phyloP scores from a whole-genome alignment of 2,329 filamentous ascomycete genomes.

The Curvularia verruculosa region DNA sequence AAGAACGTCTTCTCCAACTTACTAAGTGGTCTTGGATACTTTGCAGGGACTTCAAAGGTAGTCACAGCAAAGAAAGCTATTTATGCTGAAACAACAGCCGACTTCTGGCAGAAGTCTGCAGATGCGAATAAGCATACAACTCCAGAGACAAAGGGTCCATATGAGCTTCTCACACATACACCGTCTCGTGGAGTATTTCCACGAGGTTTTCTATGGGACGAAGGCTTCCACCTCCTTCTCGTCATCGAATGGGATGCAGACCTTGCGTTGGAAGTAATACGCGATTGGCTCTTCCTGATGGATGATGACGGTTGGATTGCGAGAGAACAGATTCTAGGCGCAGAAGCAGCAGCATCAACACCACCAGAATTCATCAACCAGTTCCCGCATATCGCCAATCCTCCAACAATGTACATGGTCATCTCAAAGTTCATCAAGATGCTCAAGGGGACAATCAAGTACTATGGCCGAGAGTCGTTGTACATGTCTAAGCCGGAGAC shows the following conservation, averaged over 20 bases:
- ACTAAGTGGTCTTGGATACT: constrained; percentile 90
- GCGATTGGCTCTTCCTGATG: constrained; percentile 93
- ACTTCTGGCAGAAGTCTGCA: constrained; percentile 90
- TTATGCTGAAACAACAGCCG: constrained; percentile 90
- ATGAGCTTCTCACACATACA: constrained; percentile 85
- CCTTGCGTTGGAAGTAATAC: constrained; percentile 80
- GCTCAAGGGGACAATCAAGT: constrained; percentile 44
- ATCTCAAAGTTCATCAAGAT: constrained; percentile 77
- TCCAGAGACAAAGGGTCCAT: constrained; percentile 76
- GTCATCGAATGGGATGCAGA: constrained; percentile 93
- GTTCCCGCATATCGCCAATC: constrained; percentile 95
- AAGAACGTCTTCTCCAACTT: constrained; percentile 91
- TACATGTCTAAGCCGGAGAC: constrained; percentile 66
- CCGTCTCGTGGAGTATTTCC: constrained; percentile 94
- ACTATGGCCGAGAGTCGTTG: constrained; percentile 62
- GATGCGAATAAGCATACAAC: constrained; percentile 72
- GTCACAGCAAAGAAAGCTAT: constrained; percentile 86
- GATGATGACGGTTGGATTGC: constrained; percentile 97
- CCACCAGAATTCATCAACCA: constrained; percentile 88
- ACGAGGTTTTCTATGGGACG: constrained; percentile 94
- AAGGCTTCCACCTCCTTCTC: constrained; percentile 90
- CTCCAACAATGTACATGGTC: constrained; percentile 88
- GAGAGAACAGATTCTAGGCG: constrained; percentile 88
- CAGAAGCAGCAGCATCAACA: constrained; percentile 88
- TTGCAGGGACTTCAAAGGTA: constrained; percentile 82